Percentiles rank a stretch among this genome's conserved stretches.
phyloP scores from a whole-genome alignment of 805 yeast genomes.

The Wickerhamiella bombiphila region DNA sequence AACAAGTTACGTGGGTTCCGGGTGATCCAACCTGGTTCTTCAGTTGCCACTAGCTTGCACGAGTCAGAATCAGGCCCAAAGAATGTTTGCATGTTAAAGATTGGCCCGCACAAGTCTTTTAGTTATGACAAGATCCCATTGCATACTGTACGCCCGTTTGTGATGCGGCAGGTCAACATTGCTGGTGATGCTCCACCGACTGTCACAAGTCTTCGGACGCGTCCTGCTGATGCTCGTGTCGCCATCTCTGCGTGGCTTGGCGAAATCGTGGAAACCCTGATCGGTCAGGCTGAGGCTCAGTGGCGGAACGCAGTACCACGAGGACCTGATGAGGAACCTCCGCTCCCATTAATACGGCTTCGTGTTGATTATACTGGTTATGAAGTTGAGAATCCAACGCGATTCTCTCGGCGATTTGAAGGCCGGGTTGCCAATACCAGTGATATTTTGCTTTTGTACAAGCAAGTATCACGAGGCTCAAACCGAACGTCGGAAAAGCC shows the following conservation, averaged over 20 bases:
- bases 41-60: conserved; percentile 78
- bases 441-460: conserved; percentile 62
- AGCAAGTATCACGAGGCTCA: conserved; percentile 22
- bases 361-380: conserved; percentile 81
- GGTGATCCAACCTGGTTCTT: conserved; percentile 84
- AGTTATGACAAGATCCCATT: conserved; percentile 46
- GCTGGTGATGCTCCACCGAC: conserved; percentile 19
- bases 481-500: not conserved
- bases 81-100: conserved; percentile 53
- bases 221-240: conserved; percentile 33
- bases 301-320: conserved; percentile 27
- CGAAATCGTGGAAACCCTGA: conserved; percentile 51
- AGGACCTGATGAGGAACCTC: conserved; percentile 29
- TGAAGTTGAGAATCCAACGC: conserved; percentile 78
- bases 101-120: conserved; percentile 40
- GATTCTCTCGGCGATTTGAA: conserved; percentile 81
- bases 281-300: conserved; percentile 39
- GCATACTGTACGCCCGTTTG: conserved; percentile 68
- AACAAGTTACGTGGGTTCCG: conserved; percentile 49
- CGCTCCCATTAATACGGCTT: conserved; percentile 68
- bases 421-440: conserved; percentile 85
- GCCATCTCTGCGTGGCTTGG: conserved; percentile 48
- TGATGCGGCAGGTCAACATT: conserved; percentile 50
- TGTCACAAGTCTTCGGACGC: conserved; percentile 21
- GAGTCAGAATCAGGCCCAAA: conserved; percentile 73